These are phyloP conservation scores for Serendipita sp. DNA, from an alignment of 768 basidiomycete species.

Conservation along the genomic window DNA sequence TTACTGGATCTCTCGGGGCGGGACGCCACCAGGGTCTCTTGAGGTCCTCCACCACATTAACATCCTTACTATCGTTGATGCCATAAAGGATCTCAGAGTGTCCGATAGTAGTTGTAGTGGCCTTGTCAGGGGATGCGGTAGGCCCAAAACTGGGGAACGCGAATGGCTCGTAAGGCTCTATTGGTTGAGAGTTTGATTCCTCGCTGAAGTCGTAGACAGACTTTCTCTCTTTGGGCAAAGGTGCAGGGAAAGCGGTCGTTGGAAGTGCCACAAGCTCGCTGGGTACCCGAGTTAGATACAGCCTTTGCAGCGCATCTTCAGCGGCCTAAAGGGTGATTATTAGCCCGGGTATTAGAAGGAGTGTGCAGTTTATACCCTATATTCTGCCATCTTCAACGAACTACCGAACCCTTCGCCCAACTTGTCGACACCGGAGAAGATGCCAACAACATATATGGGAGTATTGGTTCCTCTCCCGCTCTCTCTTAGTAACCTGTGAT, in stretches of 20 bases:
- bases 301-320: slow-evolving; percentile 66
- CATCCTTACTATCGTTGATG: neutral
- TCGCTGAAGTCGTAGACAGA: neutral
- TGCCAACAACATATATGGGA: slow-evolving; percentile 90
- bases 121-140: neutral
- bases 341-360: neutral
- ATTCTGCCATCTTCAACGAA: slow-evolving; percentile 89
- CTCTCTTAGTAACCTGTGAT: slow-evolving; percentile 64
- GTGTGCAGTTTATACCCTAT: slow-evolving; percentile 38
- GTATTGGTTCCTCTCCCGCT: slow-evolving; percentile 82
- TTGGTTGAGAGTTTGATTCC: neutral
- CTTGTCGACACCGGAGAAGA: slow-evolving; percentile 67
- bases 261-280: slow-evolving; percentile 52
- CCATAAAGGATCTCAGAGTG: neutral
- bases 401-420: slow-evolving; percentile 91
- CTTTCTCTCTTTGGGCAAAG: neutral
- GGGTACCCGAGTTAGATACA: slow-evolving; percentile 69
- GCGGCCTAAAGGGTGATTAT: slow-evolving; percentile 37
- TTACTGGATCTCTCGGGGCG: neutral
- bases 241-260: slow-evolving; percentile 49
- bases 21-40: slow-evolving; percentile 3
- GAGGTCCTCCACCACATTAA: slow-evolving; percentile 1
- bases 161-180: neutral
- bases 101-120: neutral
- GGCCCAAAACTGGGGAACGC: neutral